Evolutionary conservation across 257 asterid species (phyloP).

Genomic region (Paulownia fortunei): DNA sequence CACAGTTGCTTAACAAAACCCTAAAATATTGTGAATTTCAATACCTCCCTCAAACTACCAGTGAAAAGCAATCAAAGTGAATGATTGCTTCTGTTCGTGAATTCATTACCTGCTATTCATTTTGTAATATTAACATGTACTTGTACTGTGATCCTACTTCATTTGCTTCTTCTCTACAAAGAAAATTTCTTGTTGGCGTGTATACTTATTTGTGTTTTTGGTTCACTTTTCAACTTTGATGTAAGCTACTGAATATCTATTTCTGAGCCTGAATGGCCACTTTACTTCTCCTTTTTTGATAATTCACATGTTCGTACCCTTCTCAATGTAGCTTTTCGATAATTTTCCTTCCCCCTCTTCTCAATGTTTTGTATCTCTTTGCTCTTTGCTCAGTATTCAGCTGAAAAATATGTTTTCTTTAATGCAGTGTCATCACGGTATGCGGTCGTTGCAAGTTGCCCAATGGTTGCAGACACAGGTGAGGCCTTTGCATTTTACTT

Average conservation of each 20-base stretch:
- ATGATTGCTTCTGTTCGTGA: conserved; percentile 6
- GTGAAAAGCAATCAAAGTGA: background rate
- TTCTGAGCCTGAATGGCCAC: conserved; percentile 3
- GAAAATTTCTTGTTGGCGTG: background rate
- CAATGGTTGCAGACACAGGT: conserved; percentile 99
- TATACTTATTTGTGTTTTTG: background rate
- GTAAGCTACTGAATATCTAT: background rate
- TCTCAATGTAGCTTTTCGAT: background rate
- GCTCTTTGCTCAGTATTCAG: conserved; percentile 6
- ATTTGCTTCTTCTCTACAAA: background rate
- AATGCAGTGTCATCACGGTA: conserved; percentile 94
- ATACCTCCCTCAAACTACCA: conserved; percentile 9
- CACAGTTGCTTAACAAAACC: background rate
- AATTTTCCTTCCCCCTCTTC: background rate
- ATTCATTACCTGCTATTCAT: background rate
- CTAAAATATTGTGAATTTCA: background rate
- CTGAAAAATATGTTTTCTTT: conserved; percentile 24
- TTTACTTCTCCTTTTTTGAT: too few species aligned
- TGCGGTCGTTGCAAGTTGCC: conserved; percentile 91
- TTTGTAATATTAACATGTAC: background rate
- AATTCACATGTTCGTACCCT: background rate
- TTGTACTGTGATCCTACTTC: background rate
- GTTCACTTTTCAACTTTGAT: background rate
- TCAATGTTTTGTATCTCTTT: background rate
- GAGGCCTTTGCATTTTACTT: conserved; percentile 27